Conservation (phyloP, 768 basidiomycete genomes). For the Exsudoporus frostii region DNA sequence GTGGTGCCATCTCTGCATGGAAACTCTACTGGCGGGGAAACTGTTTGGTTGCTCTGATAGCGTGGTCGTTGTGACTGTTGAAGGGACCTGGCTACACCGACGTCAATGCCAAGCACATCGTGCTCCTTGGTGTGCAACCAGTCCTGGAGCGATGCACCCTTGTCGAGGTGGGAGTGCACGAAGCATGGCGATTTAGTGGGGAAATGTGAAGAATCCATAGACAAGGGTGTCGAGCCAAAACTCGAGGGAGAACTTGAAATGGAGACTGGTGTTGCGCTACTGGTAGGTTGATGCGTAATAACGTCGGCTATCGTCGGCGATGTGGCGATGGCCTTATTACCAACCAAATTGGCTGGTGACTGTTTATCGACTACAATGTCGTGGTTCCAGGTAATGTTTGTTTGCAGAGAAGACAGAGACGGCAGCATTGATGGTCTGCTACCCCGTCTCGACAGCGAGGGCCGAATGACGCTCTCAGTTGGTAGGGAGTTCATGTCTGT, state of each 20-base stretch:
- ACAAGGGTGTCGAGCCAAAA: slow-evolving; percentile 23
- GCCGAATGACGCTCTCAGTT: slow-evolving; percentile 26
- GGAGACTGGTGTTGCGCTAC: slow-evolving; percentile 15
- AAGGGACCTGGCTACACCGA: slow-evolving; percentile 51
- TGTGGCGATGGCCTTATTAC: slow-evolving; percentile 19
- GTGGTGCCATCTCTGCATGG: slow-evolving; percentile 14
- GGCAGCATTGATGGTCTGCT: slow-evolving; percentile 30
- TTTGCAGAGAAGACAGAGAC: slow-evolving; percentile 29
- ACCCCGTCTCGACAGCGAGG: slow-evolving; percentile 38
- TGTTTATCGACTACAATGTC: slow-evolving; percentile 37
- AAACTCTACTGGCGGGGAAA: slow-evolving; percentile 16
- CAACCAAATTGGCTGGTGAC: slow-evolving; percentile 19
- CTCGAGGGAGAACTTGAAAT: slow-evolving; percentile 30
- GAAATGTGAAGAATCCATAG: slow-evolving; percentile 24
- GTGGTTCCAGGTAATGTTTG: slow-evolving; percentile 33
- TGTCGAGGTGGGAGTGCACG: slow-evolving; percentile 89
- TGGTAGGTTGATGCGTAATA: slow-evolving; percentile 15
- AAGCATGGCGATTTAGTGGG: slow-evolving; percentile 74
- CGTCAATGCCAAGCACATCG: slow-evolving; percentile 31
- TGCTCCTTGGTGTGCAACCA: slow-evolving; percentile 52
- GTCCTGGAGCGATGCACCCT: slow-evolving; percentile 71
- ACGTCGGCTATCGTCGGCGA: slow-evolving; percentile 19
- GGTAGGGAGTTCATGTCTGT: slow-evolving; percentile 11
- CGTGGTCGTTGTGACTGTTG: slow-evolving; percentile 27
- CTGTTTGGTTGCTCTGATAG: slow-evolving; percentile 4